Percentiles rank a stretch among this genome's conserved stretches.
These are phyloP conservation scores for Nitzschia palea DNA, from an alignment of 108 stramenopile genomes.

Conservation along the genomic window DNA sequence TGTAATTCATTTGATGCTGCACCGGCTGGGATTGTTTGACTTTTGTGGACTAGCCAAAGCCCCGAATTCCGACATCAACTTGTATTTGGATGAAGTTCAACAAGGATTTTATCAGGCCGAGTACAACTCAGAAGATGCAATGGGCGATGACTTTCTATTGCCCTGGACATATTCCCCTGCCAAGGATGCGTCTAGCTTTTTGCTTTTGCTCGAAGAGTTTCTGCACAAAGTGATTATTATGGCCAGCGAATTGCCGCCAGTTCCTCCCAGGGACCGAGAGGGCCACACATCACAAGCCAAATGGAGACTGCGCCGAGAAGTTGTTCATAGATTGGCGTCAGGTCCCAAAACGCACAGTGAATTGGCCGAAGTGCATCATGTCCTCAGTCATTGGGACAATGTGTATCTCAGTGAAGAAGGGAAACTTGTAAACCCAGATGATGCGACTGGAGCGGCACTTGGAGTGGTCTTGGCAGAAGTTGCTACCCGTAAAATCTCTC, in stretches of 20 bases:
- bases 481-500: constrained; percentile 55
- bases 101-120: constrained; percentile 60
- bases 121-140: constrained; percentile 25
- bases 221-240: constrained; percentile 70
- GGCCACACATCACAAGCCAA: constrained; percentile 70
- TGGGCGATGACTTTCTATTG: constrained; percentile 28
- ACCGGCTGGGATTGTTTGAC: constrained; percentile 76
- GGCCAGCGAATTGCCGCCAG: constrained; percentile 69
- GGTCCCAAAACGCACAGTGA: constrained; percentile 83
- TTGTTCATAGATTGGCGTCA: constrained; percentile 73
- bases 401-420: constrained; percentile 57
- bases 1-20: constrained; percentile 60
- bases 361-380: constrained; percentile 75
- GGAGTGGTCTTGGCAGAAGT: constrained; percentile 71
- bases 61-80: constrained; percentile 47
- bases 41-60: constrained; percentile 57
- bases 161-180: constrained; percentile 71
- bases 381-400: constrained; percentile 65
- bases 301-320: constrained; percentile 69
- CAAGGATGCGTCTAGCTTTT: constrained; percentile 40
- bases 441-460: constrained; percentile 80
- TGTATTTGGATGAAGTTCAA: constrained; percentile 56
- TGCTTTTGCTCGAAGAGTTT: constrained; percentile 69
- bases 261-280: constrained; percentile 39
- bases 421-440: constrained; percentile 73